Evolutionary conservation across 2,329 filamentous ascomycete species (phyloP).

Genomic region (Exophiala spinifera): DNA sequence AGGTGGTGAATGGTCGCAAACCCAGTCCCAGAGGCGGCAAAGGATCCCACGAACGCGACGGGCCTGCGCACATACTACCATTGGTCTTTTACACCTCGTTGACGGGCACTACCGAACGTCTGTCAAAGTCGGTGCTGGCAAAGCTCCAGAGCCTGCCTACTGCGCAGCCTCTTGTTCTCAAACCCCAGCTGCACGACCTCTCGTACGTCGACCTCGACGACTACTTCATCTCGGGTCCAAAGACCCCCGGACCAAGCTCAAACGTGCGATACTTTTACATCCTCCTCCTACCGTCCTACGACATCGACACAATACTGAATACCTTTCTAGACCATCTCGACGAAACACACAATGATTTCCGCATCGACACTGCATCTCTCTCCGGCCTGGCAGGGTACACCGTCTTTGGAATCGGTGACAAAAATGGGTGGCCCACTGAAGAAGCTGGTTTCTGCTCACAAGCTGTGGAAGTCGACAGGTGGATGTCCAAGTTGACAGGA

Average conservation of each 20-base stretch:
- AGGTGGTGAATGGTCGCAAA: constrained; percentile 27
- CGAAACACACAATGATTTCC: constrained; percentile 95
- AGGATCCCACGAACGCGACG: not conserved
- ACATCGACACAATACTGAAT: constrained; percentile 88
- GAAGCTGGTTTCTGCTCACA: constrained; percentile 90
- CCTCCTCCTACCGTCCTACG: constrained; percentile 83
- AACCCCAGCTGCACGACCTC: constrained; percentile 70
- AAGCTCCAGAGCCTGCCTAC: constrained; percentile 46
- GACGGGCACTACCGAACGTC: constrained; percentile 75
- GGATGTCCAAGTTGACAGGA: constrained; percentile 93
- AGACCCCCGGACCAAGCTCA: constrained; percentile 4
- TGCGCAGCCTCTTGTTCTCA: constrained; percentile 36
- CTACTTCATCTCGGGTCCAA: constrained; percentile 75
- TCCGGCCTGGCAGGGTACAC: constrained; percentile 77
- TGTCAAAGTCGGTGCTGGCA: constrained; percentile 62
- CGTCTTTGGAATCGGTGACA: constrained; percentile 90
- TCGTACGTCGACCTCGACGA: constrained; percentile 89
- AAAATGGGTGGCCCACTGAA: constrained; percentile 87
- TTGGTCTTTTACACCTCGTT: constrained; percentile 88
- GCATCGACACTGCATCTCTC: constrained; percentile 85
- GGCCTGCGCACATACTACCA: constrained; percentile 51
- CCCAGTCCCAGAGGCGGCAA: constrained; percentile 9
- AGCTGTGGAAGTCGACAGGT: constrained; percentile 83
- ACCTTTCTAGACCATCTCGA: constrained; percentile 81
- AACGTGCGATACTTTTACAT: constrained; percentile 65